Conservation (phyloP, 75 land plant genomes). For the Selaginella tamariscina region DNA sequence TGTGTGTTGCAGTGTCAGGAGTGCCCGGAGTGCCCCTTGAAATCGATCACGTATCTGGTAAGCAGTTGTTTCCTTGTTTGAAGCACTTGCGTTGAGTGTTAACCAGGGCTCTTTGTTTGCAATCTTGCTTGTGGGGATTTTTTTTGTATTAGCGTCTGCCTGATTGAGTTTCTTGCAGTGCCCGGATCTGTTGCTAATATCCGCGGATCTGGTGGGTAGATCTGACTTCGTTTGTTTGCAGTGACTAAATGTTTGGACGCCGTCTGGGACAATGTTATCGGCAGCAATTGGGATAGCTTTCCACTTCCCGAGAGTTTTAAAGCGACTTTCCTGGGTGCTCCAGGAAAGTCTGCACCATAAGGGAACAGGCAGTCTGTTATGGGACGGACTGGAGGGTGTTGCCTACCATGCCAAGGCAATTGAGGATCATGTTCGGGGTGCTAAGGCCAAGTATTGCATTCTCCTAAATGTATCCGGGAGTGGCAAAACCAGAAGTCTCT, state of each 20-base stretch:
- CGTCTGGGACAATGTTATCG: neutral
- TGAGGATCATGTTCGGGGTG: slow-evolving; percentile 1
- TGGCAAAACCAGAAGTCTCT: slow-evolving; percentile 3
- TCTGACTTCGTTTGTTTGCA: slow-evolving; percentile 1
- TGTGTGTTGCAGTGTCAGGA: no score
- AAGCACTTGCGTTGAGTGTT: no score
- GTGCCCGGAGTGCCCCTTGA: no score
- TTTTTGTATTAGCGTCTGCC: no score
- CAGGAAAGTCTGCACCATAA: neutral
- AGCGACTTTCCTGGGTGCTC: neutral
- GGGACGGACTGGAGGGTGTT: neutral
- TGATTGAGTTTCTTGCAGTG: slow-evolving; percentile 3
- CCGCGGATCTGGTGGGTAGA: neutral
- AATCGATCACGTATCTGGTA: no score
- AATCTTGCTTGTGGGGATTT: no score
- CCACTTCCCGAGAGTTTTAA: neutral
- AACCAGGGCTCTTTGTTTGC: no score
- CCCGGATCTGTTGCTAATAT: neutral
- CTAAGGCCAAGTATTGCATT: neutral
- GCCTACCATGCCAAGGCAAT: slow-evolving; percentile 1
- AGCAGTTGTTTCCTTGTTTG: no score
- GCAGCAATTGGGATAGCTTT: neutral
- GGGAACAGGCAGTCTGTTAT: slow-evolving; percentile 3
- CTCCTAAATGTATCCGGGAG: neutral
- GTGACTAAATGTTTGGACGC: slow-evolving; percentile 1